phyloP scores from a whole-genome alignment of 306 rosid species.

The Castanea crenata region DNA sequence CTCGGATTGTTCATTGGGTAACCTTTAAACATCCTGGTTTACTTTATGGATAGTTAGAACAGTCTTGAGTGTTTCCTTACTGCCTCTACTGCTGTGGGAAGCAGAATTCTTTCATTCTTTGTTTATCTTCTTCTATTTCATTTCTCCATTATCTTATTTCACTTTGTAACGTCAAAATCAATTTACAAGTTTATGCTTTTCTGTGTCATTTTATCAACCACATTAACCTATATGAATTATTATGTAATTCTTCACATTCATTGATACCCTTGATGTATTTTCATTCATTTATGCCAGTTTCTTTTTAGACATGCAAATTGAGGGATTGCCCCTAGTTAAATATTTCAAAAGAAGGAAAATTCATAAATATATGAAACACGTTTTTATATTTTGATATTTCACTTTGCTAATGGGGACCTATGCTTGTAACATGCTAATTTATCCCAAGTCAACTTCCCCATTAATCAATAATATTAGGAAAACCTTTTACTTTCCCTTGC shows the following conservation, averaged over 20 bases:
- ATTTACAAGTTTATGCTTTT: neutral
- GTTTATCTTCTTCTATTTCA: neutral
- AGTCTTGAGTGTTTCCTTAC: neutral
- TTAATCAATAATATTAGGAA: slow-evolving; percentile 17
- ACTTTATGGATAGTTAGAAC: neutral
- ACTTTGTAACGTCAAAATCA: neutral
- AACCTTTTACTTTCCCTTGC: slow-evolving; percentile 8
- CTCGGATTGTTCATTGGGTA: neutral
- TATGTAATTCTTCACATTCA: neutral
- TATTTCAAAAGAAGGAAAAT: no score
- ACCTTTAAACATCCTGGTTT: neutral
- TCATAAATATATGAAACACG: neutral
- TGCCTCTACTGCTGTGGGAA: neutral
- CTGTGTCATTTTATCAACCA: neutral
- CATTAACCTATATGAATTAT: neutral
- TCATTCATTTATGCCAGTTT: neutral
- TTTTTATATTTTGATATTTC: neutral
- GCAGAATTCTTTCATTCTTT: no score
- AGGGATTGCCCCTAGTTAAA: neutral
- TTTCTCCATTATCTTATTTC: neutral
- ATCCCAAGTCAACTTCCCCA: slow-evolving; percentile 32
- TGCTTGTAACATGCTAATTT: slow-evolving; percentile 24
- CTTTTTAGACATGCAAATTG: neutral
- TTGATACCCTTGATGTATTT: neutral
- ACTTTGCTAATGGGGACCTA: slow-evolving; percentile 35